phyloP scores from a whole-genome alignment of 768 basidiomycete species.

The Strobilomyces confusus region DNA sequence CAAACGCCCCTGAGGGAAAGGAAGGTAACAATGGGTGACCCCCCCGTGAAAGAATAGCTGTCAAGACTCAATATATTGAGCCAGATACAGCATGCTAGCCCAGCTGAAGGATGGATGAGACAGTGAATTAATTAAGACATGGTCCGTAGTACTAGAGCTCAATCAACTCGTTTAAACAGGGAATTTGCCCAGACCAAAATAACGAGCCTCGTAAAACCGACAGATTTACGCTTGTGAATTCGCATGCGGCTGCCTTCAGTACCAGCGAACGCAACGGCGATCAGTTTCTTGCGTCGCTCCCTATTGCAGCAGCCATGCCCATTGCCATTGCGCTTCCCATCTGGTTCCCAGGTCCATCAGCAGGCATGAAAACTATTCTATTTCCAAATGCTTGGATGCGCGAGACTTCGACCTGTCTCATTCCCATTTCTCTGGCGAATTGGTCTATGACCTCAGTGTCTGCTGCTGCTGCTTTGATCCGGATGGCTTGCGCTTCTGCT shows the following conservation, averaged over 20 bases:
- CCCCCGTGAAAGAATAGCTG: no score
- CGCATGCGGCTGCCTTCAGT: not conserved
- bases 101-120: no score
- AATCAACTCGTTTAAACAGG: no score
- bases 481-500: slow-evolving; percentile 68
- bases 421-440: slow-evolving; percentile 76
- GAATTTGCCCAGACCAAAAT: not conserved
- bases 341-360: no score
- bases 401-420: slow-evolving; percentile 60
- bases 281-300: slow-evolving; percentile 28
- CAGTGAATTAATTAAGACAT: no score
- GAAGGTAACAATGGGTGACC: no score
- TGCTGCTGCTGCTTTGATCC: slow-evolving; percentile 59
- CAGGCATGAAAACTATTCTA: slow-evolving; percentile 36
- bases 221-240: not conserved
- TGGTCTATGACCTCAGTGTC: slow-evolving; percentile 56
- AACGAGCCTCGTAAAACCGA: not conserved
- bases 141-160: no score
- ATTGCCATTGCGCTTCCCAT: no score
- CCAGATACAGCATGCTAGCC: no score
- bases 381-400: slow-evolving; percentile 63
- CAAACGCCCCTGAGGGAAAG: no score
- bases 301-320: slow-evolving; percentile 38
- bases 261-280: not conserved
- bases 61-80: no score